A percentile compares a stretch with the other conserved stretches of the same genome.
phyloP scores from a whole-genome alignment of 345 rosid species.

The Populus alba region DNA sequence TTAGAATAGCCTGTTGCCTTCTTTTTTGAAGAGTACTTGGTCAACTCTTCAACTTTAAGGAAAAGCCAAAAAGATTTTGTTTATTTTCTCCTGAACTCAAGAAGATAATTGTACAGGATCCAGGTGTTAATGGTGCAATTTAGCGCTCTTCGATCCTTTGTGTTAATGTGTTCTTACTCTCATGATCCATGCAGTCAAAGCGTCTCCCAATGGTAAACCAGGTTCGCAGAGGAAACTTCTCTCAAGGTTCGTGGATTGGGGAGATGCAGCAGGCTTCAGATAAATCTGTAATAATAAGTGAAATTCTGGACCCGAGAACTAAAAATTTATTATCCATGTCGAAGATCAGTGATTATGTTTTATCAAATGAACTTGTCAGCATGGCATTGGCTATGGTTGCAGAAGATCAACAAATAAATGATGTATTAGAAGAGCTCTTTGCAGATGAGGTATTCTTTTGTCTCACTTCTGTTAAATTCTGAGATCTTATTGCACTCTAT shows the following conservation, averaged over 20 bases:
- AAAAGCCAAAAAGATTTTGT: neutral
- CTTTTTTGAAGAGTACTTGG: neutral
- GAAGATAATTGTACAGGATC: neutral
- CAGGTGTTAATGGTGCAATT: neutral
- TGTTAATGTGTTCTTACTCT: constrained; percentile 7
- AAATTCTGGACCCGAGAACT: constrained; percentile 72
- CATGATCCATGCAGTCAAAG: constrained; percentile 46
- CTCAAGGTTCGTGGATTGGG: constrained; percentile 67
- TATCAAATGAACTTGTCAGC: constrained; percentile 77
- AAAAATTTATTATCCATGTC: constrained; percentile 65
- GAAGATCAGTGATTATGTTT: constrained; percentile 67
- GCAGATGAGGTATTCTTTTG: constrained; percentile 61
- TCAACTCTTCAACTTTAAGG: neutral
- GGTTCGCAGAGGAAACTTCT: constrained; percentile 45
- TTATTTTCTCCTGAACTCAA: neutral
- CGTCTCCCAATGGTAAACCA: constrained; percentile 52
- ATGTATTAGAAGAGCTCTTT: constrained; percentile 66
- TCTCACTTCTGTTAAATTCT: neutral
- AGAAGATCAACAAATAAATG: constrained; percentile 70
- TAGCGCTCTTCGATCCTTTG: neutral
- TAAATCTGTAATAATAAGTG: constrained; percentile 65
- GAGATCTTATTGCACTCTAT: neutral
- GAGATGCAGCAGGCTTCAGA: constrained; percentile 83
- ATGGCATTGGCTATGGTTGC: constrained; percentile 87
- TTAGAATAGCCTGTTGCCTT: neutral